Evolutionary conservation across 1,284 basidiomycete genomes (phyloP).

Genomic region (Neotropicomus parvogracilis): DNA sequence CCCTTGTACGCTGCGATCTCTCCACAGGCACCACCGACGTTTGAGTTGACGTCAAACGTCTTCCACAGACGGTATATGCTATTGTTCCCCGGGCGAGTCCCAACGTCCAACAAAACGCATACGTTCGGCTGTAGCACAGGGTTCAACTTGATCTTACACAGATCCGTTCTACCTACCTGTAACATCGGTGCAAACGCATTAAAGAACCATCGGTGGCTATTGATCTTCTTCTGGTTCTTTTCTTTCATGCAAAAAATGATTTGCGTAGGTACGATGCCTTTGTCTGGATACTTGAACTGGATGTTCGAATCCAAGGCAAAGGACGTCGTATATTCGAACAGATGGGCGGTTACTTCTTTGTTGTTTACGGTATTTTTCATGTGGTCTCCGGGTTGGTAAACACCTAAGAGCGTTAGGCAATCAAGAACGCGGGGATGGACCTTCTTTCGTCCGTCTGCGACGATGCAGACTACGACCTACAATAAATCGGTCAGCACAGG

Average conservation of each 20-base stretch:
- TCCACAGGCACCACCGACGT: conserved; percentile 91
- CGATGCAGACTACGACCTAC: conserved; percentile 91
- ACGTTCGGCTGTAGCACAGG: conserved; percentile 67
- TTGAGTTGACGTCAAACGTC: conserved; percentile 89
- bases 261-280: conserved; percentile 91
- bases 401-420: conserved; percentile 78
- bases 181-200: conserved; percentile 79
- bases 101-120: conserved; percentile 89
- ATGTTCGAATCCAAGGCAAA: conserved; percentile 86
- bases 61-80: conserved; percentile 95
- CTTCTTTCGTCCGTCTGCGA: conserved; percentile 91
- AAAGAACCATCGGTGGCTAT: conserved; percentile 94
- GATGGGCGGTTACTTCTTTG: conserved; percentile 86
- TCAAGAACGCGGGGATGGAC: conserved; percentile 93
- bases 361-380: conserved; percentile 92
- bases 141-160: conserved; percentile 1
- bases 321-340: conserved; percentile 94
- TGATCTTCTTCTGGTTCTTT: conserved; percentile 95
- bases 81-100: conserved; percentile 81
- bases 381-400: conserved; percentile 73
- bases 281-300: conserved; percentile 93
- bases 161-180: conserved; percentile 45
- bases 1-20: conserved; percentile 95
- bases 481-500: background rate
- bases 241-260: conserved; percentile 93